These are phyloP conservation scores for Lactuca sativa DNA, from an alignment of 129 eudicot species.

Conservation along the genomic window DNA sequence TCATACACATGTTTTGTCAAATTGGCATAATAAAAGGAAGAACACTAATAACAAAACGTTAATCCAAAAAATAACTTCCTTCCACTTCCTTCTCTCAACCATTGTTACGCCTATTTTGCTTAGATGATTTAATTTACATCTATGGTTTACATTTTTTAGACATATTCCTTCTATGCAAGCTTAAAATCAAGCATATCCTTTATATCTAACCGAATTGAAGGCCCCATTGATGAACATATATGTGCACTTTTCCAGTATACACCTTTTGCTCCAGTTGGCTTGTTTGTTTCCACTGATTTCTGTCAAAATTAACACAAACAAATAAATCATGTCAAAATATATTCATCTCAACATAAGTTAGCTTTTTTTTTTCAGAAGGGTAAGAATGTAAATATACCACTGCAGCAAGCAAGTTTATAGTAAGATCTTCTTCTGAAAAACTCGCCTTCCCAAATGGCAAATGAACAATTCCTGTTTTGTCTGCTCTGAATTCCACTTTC, in stretches of 20 bases:
- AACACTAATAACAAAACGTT: conserved; percentile 24
- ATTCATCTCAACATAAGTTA: neutral
- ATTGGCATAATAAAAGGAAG: conserved; percentile 32
- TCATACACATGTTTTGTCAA: conserved; percentile 32
- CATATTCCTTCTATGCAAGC: conserved; percentile 43
- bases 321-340: neutral
- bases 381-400: conserved; percentile 45
- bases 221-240: conserved; percentile 96
- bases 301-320: conserved; percentile 20
- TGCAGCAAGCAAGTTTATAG: conserved; percentile 68
- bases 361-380: neutral
- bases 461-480: conserved; percentile 96
- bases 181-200: conserved; percentile 87
- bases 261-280: conserved; percentile 90
- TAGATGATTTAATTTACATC: conserved; percentile 49
- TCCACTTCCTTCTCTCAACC: conserved; percentile 32
- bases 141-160: conserved; percentile 30
- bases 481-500: conserved; percentile 90
- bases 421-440: conserved; percentile 87
- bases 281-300: conserved; percentile 89
- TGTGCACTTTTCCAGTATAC: conserved; percentile 97
- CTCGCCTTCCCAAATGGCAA: conserved; percentile 81
- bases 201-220: conserved; percentile 78
- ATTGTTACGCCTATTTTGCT: conserved; percentile 14
- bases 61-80: conserved; percentile 21